phyloP scores from a whole-genome alignment of 257 asterid genomes.

The Primulina eburnea region DNA sequence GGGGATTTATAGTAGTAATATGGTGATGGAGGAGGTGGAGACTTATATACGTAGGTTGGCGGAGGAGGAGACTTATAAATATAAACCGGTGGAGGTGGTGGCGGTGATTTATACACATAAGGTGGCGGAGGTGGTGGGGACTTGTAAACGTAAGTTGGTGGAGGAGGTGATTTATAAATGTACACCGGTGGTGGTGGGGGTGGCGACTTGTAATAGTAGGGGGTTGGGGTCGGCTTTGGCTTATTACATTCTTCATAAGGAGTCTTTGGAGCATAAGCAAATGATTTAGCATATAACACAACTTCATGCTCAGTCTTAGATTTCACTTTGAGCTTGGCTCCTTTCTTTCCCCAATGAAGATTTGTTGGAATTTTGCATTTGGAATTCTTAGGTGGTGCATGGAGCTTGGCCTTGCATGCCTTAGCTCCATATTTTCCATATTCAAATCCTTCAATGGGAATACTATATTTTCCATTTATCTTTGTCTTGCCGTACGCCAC shows the following conservation, averaged over 20 bases:
- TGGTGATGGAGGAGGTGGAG: constrained; percentile 20
- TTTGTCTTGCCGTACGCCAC: constrained; percentile 66
- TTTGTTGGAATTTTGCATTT: constrained; percentile 54
- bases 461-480: constrained; percentile 60
- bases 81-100: constrained; percentile 9
- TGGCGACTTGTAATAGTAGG: constrained; percentile 57
- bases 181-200: constrained; percentile 46
- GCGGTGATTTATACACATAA: constrained; percentile 19
- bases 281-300: constrained; percentile 61
- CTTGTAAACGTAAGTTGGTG: constrained; percentile 22
- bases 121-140: constrained; percentile 25
- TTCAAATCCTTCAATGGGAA: constrained; percentile 47
- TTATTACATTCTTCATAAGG: constrained; percentile 48
- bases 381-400: constrained; percentile 59
- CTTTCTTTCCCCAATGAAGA: constrained; percentile 54
- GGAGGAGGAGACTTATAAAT: constrained; percentile 34
- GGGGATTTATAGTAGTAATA: constrained; percentile 31
- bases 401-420: constrained; percentile 72
- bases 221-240: constrained; percentile 46
- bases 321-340: constrained; percentile 55
- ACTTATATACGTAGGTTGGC: not conserved
- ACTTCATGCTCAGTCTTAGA: constrained; percentile 57
- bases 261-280: constrained; percentile 70
- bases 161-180: constrained; percentile 22
- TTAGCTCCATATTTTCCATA: constrained; percentile 59